phyloP scores from a whole-genome alignment of 140 eudicot species.

The Stevia rebaudiana region DNA sequence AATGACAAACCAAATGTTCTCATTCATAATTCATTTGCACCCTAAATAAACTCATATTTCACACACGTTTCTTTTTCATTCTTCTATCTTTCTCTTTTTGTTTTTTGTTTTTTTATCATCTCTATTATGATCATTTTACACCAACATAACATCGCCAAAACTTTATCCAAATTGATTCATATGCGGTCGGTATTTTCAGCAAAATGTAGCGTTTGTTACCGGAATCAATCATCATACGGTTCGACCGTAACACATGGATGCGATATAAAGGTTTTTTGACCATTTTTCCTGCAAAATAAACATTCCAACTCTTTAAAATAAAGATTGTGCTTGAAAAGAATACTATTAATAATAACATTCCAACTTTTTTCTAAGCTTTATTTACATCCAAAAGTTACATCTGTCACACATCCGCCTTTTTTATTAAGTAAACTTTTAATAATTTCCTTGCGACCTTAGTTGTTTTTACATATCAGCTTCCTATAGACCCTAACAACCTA shows the following conservation, averaged over 20 bases:
- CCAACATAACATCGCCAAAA: slow-evolving; percentile 12
- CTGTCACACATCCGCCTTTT: too few relatives aligned
- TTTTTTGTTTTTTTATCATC: background rate
- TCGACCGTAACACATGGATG: slow-evolving; percentile 47
- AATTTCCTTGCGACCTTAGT: too few relatives aligned
- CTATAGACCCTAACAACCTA: too few relatives aligned
- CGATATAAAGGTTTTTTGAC: slow-evolving; percentile 49
- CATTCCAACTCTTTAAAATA: slow-evolving; percentile 2
- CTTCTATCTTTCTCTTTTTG: background rate
- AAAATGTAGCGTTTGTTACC: background rate
- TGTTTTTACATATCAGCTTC: too few relatives aligned
- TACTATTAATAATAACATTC: background rate
- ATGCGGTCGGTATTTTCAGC: background rate
- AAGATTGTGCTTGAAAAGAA: background rate
- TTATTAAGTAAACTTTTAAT: too few relatives aligned
- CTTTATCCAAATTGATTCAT: background rate
- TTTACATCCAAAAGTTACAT: too few relatives aligned
- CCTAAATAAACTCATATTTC: slow-evolving; percentile 24
- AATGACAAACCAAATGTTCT: slow-evolving; percentile 22
- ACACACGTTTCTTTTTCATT: slow-evolving; percentile 24
- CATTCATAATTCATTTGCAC: slow-evolving; percentile 24
- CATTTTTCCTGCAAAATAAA: slow-evolving; percentile 42
- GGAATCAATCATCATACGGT: slow-evolving; percentile 37
- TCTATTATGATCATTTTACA: slow-evolving; percentile 27
- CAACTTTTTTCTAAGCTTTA: too few relatives aligned